These are phyloP conservation scores for Aquilaria sinensis DNA, from an alignment of 345 rosid genomes.

Conservation along the genomic window DNA sequence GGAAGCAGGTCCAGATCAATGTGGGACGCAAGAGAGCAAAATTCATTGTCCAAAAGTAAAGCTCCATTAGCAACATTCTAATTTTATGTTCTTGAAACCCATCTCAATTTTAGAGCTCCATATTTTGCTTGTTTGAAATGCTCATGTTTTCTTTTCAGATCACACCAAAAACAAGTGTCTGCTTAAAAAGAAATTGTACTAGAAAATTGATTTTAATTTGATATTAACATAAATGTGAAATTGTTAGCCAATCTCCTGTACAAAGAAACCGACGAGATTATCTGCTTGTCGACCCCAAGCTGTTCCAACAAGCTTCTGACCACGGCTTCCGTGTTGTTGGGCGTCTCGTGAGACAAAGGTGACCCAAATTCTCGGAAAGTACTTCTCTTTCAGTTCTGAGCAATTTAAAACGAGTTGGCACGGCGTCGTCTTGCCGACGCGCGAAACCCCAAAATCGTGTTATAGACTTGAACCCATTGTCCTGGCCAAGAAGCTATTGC, in stretches of 20 bases:
- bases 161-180: no score
- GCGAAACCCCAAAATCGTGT: slow-evolving; percentile 32
- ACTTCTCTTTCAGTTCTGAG: slow-evolving; percentile 8
- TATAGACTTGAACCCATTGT: slow-evolving; percentile 26
- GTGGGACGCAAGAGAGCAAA: slow-evolving; percentile 38
- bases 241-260: slow-evolving; percentile 9
- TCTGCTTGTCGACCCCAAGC: slow-evolving; percentile 38
- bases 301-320: slow-evolving; percentile 22
- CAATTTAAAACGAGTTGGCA: slow-evolving; percentile 30
- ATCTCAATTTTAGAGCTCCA: no score
- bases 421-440: slow-evolving; percentile 42
- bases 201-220: no score
- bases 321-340: slow-evolving; percentile 10
- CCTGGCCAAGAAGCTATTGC: slow-evolving; percentile 19
- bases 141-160: no score
- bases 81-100: no score
- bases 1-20: slow-evolving; percentile 40
- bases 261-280: not conserved
- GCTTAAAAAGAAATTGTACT: no score
- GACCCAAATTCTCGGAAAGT: slow-evolving; percentile 42
- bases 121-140: no score
- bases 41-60: slow-evolving; percentile 10
- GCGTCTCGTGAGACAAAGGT: slow-evolving; percentile 22
- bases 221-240: no score
- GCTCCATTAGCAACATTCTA: no score